Conservation (phyloP, 2,329 filamentous ascomycete genomes). For the Macrophomina pseudophaseolina region DNA sequence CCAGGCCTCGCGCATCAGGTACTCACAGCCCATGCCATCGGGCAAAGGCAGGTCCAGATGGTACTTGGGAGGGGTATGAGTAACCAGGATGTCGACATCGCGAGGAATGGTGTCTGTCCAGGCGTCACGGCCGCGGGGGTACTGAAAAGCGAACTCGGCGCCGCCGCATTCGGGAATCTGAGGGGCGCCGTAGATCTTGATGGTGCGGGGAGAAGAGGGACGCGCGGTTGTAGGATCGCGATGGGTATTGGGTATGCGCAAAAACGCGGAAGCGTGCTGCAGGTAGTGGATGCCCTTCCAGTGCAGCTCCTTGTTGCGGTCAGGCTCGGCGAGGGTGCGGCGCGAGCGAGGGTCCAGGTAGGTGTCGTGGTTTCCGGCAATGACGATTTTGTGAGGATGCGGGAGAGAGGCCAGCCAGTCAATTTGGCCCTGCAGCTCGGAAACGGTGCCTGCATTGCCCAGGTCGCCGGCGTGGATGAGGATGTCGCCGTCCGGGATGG, state of each 20-base stretch:
- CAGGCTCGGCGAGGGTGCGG: conserved; percentile 52
- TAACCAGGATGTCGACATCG: conserved; percentile 78
- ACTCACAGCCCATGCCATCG: conserved; percentile 70
- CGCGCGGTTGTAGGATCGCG: conserved; percentile 41
- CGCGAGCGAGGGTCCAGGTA: conserved; percentile 76
- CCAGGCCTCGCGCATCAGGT: conserved; percentile 74
- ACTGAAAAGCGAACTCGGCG: conserved; percentile 77
- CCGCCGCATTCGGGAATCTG: conserved; percentile 80
- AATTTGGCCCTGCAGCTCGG: conserved; percentile 79
- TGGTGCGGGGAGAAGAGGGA: conserved; percentile 47
- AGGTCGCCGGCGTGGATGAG: conserved; percentile 91
- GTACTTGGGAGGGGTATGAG: conserved; percentile 77
- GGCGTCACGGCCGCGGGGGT: conserved; percentile 66
- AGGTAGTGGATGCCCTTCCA: conserved; percentile 77
- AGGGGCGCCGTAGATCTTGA: conserved; percentile 80
- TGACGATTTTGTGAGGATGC: conserved; percentile 78
- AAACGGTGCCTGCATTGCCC: conserved; percentile 71
- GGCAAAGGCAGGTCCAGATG: conserved; percentile 68
- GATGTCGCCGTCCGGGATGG: conserved; percentile 79
- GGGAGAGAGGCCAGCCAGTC: conserved; percentile 79
- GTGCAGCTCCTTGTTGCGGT: conserved; percentile 63
- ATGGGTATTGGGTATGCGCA: conserved; percentile 58
- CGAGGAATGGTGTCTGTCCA: conserved; percentile 75
- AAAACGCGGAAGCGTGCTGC: conserved; percentile 68
- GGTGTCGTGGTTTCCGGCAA: conserved; percentile 88